phyloP scores from a whole-genome alignment of 768 basidiomycete species.

The Hypholoma fasciculare region DNA sequence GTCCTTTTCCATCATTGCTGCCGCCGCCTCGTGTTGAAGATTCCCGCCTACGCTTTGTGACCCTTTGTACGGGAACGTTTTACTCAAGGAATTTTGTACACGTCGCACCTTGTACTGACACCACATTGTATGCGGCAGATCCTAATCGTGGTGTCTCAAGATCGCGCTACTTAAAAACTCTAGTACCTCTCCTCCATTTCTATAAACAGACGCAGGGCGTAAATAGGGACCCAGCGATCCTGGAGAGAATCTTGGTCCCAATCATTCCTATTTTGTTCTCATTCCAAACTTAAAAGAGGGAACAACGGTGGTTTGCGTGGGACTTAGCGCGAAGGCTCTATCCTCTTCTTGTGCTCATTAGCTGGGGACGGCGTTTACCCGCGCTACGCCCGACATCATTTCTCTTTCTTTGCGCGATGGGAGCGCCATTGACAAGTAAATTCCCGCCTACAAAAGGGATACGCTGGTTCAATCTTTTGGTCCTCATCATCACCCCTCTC shows the following conservation, averaged over 20 bases:
- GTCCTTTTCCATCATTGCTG: slow-evolving; percentile 4
- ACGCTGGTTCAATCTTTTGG: slow-evolving; percentile 76
- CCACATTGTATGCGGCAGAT: background rate
- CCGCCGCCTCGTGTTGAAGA: slow-evolving; percentile 11
- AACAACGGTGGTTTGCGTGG: slow-evolving; percentile 17
- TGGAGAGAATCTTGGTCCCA: slow-evolving; percentile 18
- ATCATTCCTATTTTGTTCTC: slow-evolving; percentile 9
- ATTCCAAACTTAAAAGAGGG: slow-evolving; percentile 11
- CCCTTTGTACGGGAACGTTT: background rate
- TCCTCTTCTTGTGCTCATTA: slow-evolving; percentile 1
- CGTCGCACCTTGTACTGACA: slow-evolving; percentile 1
- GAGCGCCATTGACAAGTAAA: slow-evolving; percentile 17
- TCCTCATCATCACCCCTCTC: slow-evolving; percentile 70
- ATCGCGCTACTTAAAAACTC: slow-evolving; percentile 9
- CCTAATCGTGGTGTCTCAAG: slow-evolving; percentile 9
- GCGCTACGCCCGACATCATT: background rate
- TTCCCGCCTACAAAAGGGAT: slow-evolving; percentile 57
- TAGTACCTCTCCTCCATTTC: slow-evolving; percentile 19
- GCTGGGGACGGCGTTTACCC: background rate
- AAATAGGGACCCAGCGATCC: slow-evolving; percentile 20
- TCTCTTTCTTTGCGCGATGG: slow-evolving; percentile 6
- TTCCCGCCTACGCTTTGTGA: slow-evolving; percentile 8
- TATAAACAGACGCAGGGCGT: slow-evolving; percentile 18
- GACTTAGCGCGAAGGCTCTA: slow-evolving; percentile 13
- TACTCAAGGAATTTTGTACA: background rate